Evolutionary conservation across 192 early-diverging fungal species (phyloP).

Genomic region (Coemansia pectinata): DNA sequence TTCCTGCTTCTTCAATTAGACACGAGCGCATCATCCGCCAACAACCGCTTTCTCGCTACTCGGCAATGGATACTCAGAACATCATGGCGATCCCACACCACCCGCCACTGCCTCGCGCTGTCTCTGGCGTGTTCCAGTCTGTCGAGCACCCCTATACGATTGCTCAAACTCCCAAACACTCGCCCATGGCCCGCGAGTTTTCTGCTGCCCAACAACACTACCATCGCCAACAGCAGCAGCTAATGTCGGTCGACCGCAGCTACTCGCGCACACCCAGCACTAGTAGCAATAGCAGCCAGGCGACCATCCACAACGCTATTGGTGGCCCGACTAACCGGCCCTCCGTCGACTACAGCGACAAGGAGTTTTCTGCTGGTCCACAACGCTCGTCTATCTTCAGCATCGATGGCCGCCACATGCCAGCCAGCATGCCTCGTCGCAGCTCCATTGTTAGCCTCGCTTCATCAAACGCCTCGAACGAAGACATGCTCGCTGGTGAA

Average conservation of each 20-base stretch:
- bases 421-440: constrained; percentile 10
- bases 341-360: background rate
- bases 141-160: constrained; percentile 25
- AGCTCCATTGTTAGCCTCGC: constrained; percentile 14
- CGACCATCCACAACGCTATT: background rate
- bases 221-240: constrained; percentile 14
- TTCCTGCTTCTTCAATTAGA: background rate
- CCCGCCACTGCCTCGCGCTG: constrained; percentile 45
- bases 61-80: constrained; percentile 23
- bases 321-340: background rate
- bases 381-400: background rate
- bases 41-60: background rate
- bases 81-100: constrained; percentile 50
- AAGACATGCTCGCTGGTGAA: background rate
- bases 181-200: constrained; percentile 11
- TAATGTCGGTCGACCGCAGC: background rate
- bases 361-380: background rate
- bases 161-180: constrained; percentile 24
- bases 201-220: constrained; percentile 3
- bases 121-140: constrained; percentile 41
- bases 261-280: background rate
- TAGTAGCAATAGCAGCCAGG: constrained; percentile 2
- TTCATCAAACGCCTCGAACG: constrained; percentile 1
- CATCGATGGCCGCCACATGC: background rate
- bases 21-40: constrained; percentile 1